Percentiles rank a stretch among this genome's conserved stretches.
Evolutionary conservation across 139 green algal genomes (phyloP).

Genomic region (Axilococcus clingmanii): DNA sequence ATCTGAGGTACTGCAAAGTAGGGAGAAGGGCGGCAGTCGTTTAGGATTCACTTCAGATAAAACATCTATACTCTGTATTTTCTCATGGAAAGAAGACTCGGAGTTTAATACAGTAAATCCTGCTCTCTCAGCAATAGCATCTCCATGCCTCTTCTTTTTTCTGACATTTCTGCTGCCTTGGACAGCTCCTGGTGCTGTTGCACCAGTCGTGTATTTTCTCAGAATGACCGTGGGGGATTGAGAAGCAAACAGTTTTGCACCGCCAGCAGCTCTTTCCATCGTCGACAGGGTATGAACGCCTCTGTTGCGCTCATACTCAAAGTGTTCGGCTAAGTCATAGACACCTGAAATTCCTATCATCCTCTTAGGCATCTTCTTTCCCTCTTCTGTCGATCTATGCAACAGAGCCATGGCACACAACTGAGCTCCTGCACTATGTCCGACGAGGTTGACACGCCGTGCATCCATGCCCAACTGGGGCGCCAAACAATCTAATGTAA

Average conservation of each 20-base stretch:
- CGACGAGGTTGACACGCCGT: constrained; percentile 37
- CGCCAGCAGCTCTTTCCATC: constrained; percentile 72
- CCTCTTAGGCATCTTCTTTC: constrained; percentile 22
- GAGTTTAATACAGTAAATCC: too few relatives aligned
- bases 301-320: constrained; percentile 56
- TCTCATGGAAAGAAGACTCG: too few relatives aligned
- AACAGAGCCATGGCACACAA: constrained; percentile 58
- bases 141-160: constrained; percentile 32
- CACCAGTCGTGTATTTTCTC: neutral
- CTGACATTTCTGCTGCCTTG: neutral
- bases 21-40: constrained; percentile 35
- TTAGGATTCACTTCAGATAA: neutral
- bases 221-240: constrained; percentile 63
- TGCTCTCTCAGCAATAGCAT: constrained; percentile 29
- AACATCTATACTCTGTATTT: too few relatives aligned
- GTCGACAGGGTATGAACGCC: constrained; percentile 66
- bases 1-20: constrained; percentile 42
- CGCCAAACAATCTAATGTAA: constrained; percentile 36
- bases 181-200: neutral
- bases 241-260: constrained; percentile 36
- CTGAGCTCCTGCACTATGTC: constrained; percentile 69
- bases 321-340: constrained; percentile 79
- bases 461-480: constrained; percentile 39
- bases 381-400: constrained; percentile 17
- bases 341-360: constrained; percentile 48